Conservation (phyloP, 116 monocot species). For the Posidonia oceanica region DNA sequence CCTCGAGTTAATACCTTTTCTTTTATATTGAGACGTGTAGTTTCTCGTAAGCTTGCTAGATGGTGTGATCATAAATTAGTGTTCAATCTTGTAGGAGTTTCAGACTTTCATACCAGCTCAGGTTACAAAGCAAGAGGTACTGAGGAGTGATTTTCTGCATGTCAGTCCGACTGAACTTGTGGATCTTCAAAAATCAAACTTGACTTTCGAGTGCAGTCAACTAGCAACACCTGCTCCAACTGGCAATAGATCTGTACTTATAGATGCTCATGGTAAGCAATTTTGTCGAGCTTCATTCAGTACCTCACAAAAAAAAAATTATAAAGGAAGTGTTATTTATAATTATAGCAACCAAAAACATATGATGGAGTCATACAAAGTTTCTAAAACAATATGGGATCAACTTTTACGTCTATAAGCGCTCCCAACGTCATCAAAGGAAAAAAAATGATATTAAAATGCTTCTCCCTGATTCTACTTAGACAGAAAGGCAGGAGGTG, state of each 20-base stretch:
- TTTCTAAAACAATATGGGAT: too few species aligned
- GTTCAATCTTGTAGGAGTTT: constrained; percentile 25
- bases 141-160: constrained; percentile 10
- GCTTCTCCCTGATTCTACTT: too few species aligned
- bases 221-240: background rate
- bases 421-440: too few species aligned
- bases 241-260: constrained; percentile 7
- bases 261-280: constrained; percentile 33
- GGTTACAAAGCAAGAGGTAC: constrained; percentile 16
- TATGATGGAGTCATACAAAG: too few species aligned
- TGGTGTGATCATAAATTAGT: background rate
- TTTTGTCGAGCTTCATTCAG: background rate
- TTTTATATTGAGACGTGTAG: too few species aligned
- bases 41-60: too few species aligned
- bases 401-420: too few species aligned
- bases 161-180: constrained; percentile 4
- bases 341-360: too few species aligned
- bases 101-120: constrained; percentile 16
- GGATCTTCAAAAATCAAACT: constrained; percentile 9
- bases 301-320: background rate
- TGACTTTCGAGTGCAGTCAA: constrained; percentile 10
- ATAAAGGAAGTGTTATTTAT: too few species aligned
- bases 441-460: too few species aligned
- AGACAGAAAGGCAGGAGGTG: too few species aligned
- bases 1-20: too few species aligned